These are phyloP conservation scores for Neonectria hederae DNA, from an alignment of 2,329 filamentous ascomycete genomes.

Conservation along the genomic window DNA sequence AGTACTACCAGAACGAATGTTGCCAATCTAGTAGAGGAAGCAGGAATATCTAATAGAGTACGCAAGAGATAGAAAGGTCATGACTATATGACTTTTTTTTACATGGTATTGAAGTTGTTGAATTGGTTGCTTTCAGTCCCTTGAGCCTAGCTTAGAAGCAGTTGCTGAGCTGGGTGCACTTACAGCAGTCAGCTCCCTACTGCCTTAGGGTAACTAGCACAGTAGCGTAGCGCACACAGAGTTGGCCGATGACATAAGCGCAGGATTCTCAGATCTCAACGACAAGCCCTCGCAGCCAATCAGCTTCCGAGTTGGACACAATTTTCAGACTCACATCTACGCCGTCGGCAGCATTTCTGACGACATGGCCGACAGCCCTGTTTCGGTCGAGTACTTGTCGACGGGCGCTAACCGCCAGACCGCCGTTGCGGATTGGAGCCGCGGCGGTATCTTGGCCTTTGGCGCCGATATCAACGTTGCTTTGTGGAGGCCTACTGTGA, in stretches of 20 bases:
- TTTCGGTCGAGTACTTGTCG: constrained; percentile 67
- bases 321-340: constrained; percentile 48
- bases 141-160: no score
- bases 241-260: constrained; percentile 40
- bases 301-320: constrained; percentile 45
- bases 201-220: not conserved
- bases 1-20: not conserved
- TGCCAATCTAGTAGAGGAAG: not conserved
- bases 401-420: constrained; percentile 92
- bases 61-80: not conserved
- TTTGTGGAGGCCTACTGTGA: constrained; percentile 83
- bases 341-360: constrained; percentile 20
- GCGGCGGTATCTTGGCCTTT: constrained; percentile 79
- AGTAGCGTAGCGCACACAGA: not conserved
- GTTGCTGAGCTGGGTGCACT: no score
- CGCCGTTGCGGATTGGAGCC: constrained; percentile 88
- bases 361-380: constrained; percentile 43
- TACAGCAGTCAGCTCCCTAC: no score
- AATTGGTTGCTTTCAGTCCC: not conserved
- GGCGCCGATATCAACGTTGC: constrained; percentile 90
- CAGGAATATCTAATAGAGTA: not conserved
- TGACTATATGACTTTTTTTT: not conserved
- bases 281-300: constrained; percentile 46
- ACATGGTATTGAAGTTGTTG: not conserved
- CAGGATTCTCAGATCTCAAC: constrained; percentile 29